Conservation (phyloP, 805 yeast species). For the Yamadazyma insecticola region DNA sequence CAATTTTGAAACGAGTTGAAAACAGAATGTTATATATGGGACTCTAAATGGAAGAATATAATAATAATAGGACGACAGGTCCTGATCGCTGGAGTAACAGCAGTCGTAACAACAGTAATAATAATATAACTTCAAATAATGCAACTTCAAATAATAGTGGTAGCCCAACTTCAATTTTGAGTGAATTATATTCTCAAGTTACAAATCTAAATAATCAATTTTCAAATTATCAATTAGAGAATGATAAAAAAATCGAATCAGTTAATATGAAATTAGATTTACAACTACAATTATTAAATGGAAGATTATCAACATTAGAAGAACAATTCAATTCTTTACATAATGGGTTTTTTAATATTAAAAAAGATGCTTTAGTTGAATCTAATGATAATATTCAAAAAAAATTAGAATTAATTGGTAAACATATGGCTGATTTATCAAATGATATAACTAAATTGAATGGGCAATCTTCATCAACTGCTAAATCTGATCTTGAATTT, state of each 20-base stretch:
- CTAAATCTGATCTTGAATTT: too few species aligned
- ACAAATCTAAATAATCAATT: constrained; percentile 14
- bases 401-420: constrained; percentile 10
- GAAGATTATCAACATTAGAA: constrained; percentile 8
- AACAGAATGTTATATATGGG: too few species aligned
- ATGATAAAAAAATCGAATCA: constrained; percentile 18
- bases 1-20: too few species aligned
- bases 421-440: constrained; percentile 12
- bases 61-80: too few species aligned
- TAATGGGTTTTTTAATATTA: constrained; percentile 1
- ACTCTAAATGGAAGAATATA: too few species aligned
- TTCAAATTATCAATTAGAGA: constrained; percentile 13
- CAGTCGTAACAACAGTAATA: too few species aligned
- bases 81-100: too few species aligned
- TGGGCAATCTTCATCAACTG: too few species aligned
- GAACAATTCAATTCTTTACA: constrained; percentile 1
- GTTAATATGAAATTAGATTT: constrained; percentile 12
- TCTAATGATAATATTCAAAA: constrained; percentile 7
- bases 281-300: constrained; percentile 9
- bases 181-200: constrained; percentile 13
- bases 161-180: too few species aligned
- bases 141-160: too few species aligned
- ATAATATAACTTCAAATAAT: too few species aligned
- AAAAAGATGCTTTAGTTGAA: constrained; percentile 1
- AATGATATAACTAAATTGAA: constrained; percentile 11